phyloP scores from a whole-genome alignment of 225 moss, liverwort and hornwort genomes.

The Lunularia cruciata region DNA sequence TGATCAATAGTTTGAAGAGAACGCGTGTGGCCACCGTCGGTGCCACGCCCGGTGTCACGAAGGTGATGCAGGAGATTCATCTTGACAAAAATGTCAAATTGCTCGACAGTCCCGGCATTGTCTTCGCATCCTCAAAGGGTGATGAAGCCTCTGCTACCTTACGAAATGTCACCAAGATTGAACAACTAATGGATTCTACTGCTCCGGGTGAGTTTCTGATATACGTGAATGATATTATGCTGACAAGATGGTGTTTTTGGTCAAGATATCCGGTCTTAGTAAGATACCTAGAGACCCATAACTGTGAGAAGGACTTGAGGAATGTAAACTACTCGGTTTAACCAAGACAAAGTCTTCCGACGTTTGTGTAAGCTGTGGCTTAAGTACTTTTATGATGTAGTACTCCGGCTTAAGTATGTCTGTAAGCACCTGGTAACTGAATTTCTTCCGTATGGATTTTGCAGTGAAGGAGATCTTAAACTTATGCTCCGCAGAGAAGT shows the following conservation, averaged over 20 bases:
- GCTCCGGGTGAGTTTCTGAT: conserved; percentile 65
- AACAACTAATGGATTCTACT: conserved; percentile 65
- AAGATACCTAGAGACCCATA: too few relatives aligned
- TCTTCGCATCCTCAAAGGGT: conserved; percentile 60
- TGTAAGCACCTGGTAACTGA: too few relatives aligned
- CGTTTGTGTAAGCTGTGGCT: neutral
- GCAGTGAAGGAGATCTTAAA: conserved; percentile 58
- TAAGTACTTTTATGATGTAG: neutral
- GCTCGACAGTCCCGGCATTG: conserved; percentile 87
- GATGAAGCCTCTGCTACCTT: conserved; percentile 66
- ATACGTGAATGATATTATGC: too few relatives aligned
- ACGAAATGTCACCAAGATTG: conserved; percentile 76
- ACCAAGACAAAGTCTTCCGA: too few relatives aligned
- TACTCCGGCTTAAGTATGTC: too few relatives aligned
- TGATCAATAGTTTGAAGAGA: conserved; percentile 88
- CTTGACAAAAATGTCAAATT: conserved; percentile 83
- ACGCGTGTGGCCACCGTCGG: conserved; percentile 73
- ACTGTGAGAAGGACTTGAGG: too few relatives aligned
- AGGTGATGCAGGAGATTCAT: conserved; percentile 79
- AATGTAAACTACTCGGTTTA: too few relatives aligned
- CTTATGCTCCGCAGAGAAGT: conserved; percentile 64
- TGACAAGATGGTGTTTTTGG: too few relatives aligned
- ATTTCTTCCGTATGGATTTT: too few relatives aligned
- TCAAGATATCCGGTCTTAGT: too few relatives aligned
- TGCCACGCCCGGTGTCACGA: conserved; percentile 76